Base-by-base conservation (phyloP, 2,329 filamentous ascomycete species). In the Septoria linicola region DNA sequence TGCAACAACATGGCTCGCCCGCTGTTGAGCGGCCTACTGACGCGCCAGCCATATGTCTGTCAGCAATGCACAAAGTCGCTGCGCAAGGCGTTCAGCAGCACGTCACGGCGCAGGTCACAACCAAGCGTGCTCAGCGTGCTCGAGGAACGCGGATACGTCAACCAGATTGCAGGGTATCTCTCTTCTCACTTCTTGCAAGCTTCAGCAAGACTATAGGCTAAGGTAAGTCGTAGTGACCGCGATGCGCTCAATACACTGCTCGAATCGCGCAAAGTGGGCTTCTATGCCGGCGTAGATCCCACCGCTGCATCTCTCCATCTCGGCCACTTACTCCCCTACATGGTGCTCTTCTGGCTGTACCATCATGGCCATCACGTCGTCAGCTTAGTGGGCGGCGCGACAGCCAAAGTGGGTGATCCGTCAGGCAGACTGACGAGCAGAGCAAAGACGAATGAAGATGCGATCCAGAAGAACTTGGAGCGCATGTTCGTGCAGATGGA, bases 341-440 rank as follows among this genome's bases (percentile, higher is more conserved):
- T 93, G 88, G 81, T 87, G 13, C 74, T 92, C 19, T 90, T 89
- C 72, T 92, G 88, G 85, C 80, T 91, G 75, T 89, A 89, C 72
- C 75, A 90, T 58, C 77, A 90, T 65, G 88, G 89, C 19, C 84
- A 85, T 67, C 75, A 80, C 25, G 78, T 84, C 20, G 74, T 87
- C 42, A 84, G 81, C 32, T 73, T 93, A 49, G 72, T 76, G 52
- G 70, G 74, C 51, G 59, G 86, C 60, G 84, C 86, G 11, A 95
- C 89, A 3, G 85, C 84, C 34, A 83, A 84, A 62, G 81, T 93
- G 43, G 89, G 89, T 41, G 89, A 93, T 62, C 89, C 89, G 1
- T 88, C 83, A 2, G 88, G 79, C 55, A 80, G 89, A 31, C 72
- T 87, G 11, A 76, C 79, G 20, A 81, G 77, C 45, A 80, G 88